Percentiles rank a stretch among this genome's conserved stretches.
These are phyloP conservation scores for Atkinsonella hypoxylon DNA, from an alignment of 2,329 filamentous ascomycete genomes.

Conservation along the genomic window DNA sequence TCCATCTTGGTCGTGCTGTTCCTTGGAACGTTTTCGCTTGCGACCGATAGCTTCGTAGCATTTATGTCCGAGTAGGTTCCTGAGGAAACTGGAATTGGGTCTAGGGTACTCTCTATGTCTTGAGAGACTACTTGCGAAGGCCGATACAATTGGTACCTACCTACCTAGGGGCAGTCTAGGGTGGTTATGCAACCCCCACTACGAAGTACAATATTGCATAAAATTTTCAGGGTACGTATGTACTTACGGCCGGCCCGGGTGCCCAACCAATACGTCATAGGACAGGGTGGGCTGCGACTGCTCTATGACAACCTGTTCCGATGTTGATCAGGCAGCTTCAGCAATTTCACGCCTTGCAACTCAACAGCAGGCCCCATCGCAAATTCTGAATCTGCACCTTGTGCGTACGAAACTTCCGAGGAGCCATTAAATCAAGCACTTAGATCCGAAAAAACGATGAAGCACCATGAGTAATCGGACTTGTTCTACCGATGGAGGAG, in stretches of 20 bases:
- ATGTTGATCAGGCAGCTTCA: not conserved
- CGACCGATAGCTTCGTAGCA: too few species aligned
- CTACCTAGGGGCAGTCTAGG: too few species aligned
- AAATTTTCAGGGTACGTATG: too few species aligned
- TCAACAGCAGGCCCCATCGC: not conserved
- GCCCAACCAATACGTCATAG: slow-evolving; percentile 4
- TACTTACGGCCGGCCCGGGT: slow-evolving; percentile 1
- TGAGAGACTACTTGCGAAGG: too few species aligned
- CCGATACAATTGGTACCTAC: too few species aligned
- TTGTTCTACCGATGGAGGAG: slow-evolving; percentile 7
- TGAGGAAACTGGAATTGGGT: not conserved
- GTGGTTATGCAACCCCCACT: too few species aligned
- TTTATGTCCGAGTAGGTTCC: not conserved
- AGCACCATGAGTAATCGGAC: slow-evolving; percentile 2
- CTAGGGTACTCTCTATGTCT: not conserved
- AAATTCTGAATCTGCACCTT: not conserved
- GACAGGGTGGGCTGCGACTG: not conserved
- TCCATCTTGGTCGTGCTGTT: not conserved
- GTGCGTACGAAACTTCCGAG: too few species aligned
- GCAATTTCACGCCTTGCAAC: not conserved
- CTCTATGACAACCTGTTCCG: not conserved
- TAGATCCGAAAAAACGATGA: slow-evolving; percentile 1
- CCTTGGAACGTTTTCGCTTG: too few species aligned
- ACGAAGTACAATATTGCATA: not conserved
- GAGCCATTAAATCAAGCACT: not conserved